These are phyloP conservation scores for Lodderomyces orthopsilosis DNA, from an alignment of 1,139 yeast species.

Conservation along the genomic window DNA sequence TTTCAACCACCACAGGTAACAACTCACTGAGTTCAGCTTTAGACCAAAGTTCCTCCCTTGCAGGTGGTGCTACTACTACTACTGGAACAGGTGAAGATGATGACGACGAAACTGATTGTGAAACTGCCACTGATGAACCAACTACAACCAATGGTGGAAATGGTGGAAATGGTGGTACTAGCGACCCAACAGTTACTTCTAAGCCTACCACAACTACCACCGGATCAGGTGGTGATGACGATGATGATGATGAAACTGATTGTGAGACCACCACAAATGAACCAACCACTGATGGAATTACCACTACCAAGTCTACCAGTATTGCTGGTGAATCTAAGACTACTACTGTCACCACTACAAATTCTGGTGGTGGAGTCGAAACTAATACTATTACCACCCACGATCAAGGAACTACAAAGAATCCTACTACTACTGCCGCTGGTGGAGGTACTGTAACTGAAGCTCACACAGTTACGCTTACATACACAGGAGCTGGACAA, in stretches of 20 bases:
- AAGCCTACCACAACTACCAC: conserved; percentile 6
- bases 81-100: conserved; percentile 9
- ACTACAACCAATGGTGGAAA: conserved; percentile 7
- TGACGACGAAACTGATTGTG: conserved; percentile 5
- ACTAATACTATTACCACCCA: neutral
- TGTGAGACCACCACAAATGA: conserved; percentile 10
- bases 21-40: neutral
- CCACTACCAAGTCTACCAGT: conserved; percentile 4
- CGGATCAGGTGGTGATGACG: conserved; percentile 12
- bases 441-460: conserved; percentile 6
- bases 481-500: conserved; percentile 12
- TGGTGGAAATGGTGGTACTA: conserved; percentile 4
- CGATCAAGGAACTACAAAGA: conserved; percentile 4
- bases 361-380: neutral
- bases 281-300: conserved; percentile 8
- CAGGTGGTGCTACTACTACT: conserved; percentile 3
- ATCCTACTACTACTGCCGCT: conserved; percentile 7
- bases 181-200: neutral
- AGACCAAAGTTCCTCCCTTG: neutral
- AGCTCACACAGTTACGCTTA: conserved; percentile 9
- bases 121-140: neutral
- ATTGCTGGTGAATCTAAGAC: conserved; percentile 6
- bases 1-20: conserved; percentile 1
- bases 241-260: conserved; percentile 15
- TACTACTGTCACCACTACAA: conserved; percentile 8